phyloP scores from a whole-genome alignment of 352 stramenopile species.

The Phytophthora hybrid region DNA sequence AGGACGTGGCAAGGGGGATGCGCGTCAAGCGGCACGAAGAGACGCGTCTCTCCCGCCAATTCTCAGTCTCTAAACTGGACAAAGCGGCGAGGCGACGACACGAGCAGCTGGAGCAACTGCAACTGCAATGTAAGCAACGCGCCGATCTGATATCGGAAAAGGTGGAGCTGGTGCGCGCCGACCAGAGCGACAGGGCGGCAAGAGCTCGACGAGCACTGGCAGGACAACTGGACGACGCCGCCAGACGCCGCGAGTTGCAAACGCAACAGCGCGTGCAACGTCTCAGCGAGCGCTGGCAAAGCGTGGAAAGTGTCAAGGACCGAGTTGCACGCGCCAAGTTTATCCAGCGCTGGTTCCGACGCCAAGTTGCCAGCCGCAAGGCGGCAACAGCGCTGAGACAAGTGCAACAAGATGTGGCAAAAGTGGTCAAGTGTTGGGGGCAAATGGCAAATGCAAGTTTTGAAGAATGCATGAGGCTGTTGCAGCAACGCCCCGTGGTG shows the following conservation, averaged over 20 bases:
- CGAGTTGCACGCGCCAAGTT: constrained; percentile 69
- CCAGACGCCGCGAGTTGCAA: constrained; percentile 55
- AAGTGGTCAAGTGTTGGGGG: constrained; percentile 55
- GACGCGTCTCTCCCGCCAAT: constrained; percentile 39
- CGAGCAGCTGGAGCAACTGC: constrained; percentile 48
- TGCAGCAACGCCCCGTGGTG: constrained; percentile 66
- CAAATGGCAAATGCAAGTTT: constrained; percentile 50
- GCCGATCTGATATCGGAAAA: constrained; percentile 56
- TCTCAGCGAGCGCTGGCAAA: constrained; percentile 70
- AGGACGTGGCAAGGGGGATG: constrained; percentile 62
- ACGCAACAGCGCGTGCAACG: constrained; percentile 61
- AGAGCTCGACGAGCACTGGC: constrained; percentile 45
- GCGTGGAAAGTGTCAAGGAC: constrained; percentile 73
- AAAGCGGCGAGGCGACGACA: constrained; percentile 57
- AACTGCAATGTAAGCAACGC: constrained; percentile 58
- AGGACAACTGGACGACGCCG: constrained; percentile 61
- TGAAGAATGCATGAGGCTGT: constrained; percentile 68
- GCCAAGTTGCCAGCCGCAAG: constrained; percentile 53
- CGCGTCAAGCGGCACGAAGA: constrained; percentile 60
- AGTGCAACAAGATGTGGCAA: constrained; percentile 47
- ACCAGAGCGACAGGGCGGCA: constrained; percentile 51
- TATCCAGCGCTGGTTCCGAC: constrained; percentile 81
- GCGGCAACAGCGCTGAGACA: constrained; percentile 45
- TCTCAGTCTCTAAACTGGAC: constrained; percentile 55
- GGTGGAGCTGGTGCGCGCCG: constrained; percentile 60